Evolutionary conservation across 2,329 filamentous ascomycete genomes (phyloP), one percentile per base, ranked within the genome.

Genomic region (Ascocoryne sarcoides): DNA sequence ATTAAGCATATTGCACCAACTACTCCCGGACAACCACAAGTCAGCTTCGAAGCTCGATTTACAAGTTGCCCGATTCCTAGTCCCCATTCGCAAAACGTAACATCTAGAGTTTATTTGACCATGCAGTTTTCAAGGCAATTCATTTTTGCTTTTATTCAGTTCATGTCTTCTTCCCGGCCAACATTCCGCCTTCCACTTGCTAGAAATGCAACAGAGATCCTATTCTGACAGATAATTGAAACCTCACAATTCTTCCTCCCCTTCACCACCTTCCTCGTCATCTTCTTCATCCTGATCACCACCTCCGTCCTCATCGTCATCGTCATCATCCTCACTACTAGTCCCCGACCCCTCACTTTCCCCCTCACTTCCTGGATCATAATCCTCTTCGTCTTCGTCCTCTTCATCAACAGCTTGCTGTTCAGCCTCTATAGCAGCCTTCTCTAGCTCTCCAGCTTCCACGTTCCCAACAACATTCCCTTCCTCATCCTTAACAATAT

Each of bases 321-420:
- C 50, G 4, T 53, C 49, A 10, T 53, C 54, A 8, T 45, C 47
- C 30, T 47, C 44, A 42, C 44, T 47, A 28, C 49, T 48, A 4
- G 45, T 44, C 4, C 50, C 52, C 15, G 39, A 43, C 8, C 51
- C 53, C 28, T 57, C 55, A 37, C 56, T 55, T 20, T 58, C 57
- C 10, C 46, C 52, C 14, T 47, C 53, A 30, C 46, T 52, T 17
- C 46, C 55, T 16, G 47, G 48, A 36, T 52, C 54, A 20, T 52
- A 73, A 2, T 73, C 73, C 0, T 72, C 73, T 2, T 71, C 71
- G 1, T 69, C 69, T 0, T 69, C 72, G 3, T 71, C 73, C 10
- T 53, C 53, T 9, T 55, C 54, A 43, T 82, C 75, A 5, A 82
- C 76, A 49, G 81, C 78, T 4, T 77, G 76, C 41, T 79, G 76